Percentiles rank a stretch among this genome's conserved stretches.
Evolutionary conservation across 2,329 filamentous ascomycete species (phyloP).

Genomic region (Aspergillus aculeatus): DNA sequence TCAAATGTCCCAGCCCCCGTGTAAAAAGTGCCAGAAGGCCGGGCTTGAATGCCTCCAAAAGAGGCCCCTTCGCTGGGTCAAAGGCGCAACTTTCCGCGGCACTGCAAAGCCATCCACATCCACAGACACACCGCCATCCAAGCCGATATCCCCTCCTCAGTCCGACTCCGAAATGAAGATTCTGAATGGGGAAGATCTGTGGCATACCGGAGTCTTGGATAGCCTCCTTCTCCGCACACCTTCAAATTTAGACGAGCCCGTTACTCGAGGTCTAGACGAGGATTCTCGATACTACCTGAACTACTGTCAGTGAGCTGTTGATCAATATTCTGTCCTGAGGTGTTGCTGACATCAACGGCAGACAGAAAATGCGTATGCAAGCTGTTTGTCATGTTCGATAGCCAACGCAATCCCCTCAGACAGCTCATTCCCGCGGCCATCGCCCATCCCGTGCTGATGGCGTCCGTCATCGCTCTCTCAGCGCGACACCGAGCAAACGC

Average conservation of each 20-base stretch:
- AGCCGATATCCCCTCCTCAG: too few species aligned
- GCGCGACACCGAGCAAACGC: slow-evolving; percentile 33
- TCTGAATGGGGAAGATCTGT: background rate
- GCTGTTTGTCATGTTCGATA: slow-evolving; percentile 34
- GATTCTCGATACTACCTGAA: slow-evolving; percentile 31
- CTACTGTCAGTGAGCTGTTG: slow-evolving; percentile 28
- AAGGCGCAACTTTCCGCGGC: slow-evolving; percentile 32
- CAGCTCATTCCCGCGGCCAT: slow-evolving; percentile 30
- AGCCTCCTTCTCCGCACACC: background rate
- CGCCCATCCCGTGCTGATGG: slow-evolving; percentile 24
- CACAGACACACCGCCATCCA: too few species aligned
- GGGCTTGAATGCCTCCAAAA: slow-evolving; percentile 34
- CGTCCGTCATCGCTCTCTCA: slow-evolving; percentile 31
- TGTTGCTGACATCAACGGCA: slow-evolving; percentile 11
- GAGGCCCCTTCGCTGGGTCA: slow-evolving; percentile 35
- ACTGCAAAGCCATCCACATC: slow-evolving; percentile 5
- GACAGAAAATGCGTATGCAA: slow-evolving; percentile 34
- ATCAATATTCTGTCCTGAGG: background rate
- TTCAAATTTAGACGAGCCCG: slow-evolving; percentile 18
- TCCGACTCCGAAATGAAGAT: too few species aligned
- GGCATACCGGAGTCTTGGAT: background rate
- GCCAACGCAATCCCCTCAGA: slow-evolving; percentile 33
- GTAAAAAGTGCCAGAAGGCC: slow-evolving; percentile 34
- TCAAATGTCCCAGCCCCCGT: slow-evolving; percentile 27
- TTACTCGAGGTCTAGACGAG: slow-evolving; percentile 16